Percentiles rank a stretch among this genome's conserved stretches.
These are phyloP conservation scores for Sherardia arvensis DNA, from an alignment of 257 asterid genomes.

Conservation along the genomic window DNA sequence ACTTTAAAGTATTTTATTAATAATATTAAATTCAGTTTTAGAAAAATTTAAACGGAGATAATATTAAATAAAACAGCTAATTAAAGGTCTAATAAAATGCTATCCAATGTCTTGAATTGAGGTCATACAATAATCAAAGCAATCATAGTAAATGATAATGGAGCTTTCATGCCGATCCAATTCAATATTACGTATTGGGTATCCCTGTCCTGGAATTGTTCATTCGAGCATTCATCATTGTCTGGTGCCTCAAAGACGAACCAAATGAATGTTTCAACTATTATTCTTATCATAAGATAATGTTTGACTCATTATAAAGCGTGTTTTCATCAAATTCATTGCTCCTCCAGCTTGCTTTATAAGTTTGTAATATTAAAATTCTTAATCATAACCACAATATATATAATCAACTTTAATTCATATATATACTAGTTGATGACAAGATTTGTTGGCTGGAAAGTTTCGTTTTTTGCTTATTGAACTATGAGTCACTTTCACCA, in stretches of 20 bases:
- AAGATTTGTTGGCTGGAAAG: too few species aligned
- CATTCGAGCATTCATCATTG: background rate
- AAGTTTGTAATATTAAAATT: too few species aligned
- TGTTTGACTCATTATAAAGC: background rate
- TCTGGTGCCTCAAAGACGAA: background rate
- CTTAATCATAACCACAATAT: background rate
- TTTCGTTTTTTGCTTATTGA: too few species aligned
- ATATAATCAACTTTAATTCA: too few species aligned
- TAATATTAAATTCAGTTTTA: too few species aligned
- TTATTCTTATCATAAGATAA: background rate
- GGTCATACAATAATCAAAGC: too few species aligned
- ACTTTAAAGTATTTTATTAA: too few species aligned
- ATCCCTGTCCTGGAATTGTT: background rate
- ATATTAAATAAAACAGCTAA: too few species aligned
- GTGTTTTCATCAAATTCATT: background rate
- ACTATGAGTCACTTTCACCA: background rate
- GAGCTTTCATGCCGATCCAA: conserved; percentile 3
- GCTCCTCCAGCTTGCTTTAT: background rate
- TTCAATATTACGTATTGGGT: background rate
- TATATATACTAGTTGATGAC: too few species aligned
- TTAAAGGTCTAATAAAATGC: too few species aligned
- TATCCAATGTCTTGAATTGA: too few species aligned
- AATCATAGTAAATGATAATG: background rate
- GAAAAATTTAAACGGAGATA: too few species aligned
- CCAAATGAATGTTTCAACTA: background rate